Evolutionary conservation across 768 basidiomycete species (phyloP).

Genomic region (Suillus alpinus): DNA sequence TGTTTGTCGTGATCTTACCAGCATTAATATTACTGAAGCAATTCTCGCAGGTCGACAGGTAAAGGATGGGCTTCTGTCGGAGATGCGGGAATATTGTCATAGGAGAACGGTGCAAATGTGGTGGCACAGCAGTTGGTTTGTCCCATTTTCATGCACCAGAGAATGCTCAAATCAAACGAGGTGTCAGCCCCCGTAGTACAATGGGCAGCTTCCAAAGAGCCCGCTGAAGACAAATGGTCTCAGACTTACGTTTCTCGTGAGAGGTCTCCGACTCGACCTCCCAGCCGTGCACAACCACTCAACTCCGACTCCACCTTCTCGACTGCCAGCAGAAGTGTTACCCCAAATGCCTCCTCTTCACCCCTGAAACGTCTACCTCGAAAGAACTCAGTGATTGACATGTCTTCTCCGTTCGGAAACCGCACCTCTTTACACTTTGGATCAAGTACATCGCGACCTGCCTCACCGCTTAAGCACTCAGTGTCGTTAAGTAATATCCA

Average conservation of each 20-base stretch:
- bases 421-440: slow-evolving; percentile 59
- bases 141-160: slow-evolving; percentile 12
- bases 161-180: slow-evolving; percentile 13
- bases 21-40: neutral
- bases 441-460: slow-evolving; percentile 51
- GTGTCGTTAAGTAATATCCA: slow-evolving; percentile 5
- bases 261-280: slow-evolving; percentile 41
- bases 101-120: slow-evolving; percentile 73
- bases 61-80: slow-evolving; percentile 77
- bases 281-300: slow-evolving; percentile 15
- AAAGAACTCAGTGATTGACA: slow-evolving; percentile 35
- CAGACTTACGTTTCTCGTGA: slow-evolving; percentile 69
- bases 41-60: neutral
- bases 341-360: slow-evolving; percentile 16
- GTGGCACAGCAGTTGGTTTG: slow-evolving; percentile 77
- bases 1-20: neutral
- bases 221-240: slow-evolving; percentile 69
- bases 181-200: slow-evolving; percentile 62
- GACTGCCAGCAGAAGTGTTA: slow-evolving; percentile 1
- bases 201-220: slow-evolving; percentile 48
- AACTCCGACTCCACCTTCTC: slow-evolving; percentile 7
- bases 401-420: slow-evolving; percentile 37
- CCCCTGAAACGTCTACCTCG: slow-evolving; percentile 48
- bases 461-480: slow-evolving; percentile 53
- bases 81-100: slow-evolving; percentile 82